Evolutionary conservation across 1,284 basidiomycete genomes (phyloP).

Genomic region (Leccinum colubrinum): DNA sequence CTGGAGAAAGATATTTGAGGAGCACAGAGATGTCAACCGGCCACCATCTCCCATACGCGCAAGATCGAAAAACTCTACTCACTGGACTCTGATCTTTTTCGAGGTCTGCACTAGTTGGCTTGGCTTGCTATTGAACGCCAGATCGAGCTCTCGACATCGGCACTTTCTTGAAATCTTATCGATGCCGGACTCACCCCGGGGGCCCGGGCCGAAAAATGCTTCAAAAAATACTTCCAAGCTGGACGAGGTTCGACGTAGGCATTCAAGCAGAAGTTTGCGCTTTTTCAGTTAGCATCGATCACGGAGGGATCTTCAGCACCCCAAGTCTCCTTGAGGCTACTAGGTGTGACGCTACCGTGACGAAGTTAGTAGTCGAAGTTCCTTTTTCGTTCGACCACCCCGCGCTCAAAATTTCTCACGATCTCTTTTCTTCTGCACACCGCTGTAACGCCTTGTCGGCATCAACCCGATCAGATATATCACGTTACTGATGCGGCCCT

Average conservation of each 20-base stretch:
- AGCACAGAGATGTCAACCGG: not conserved
- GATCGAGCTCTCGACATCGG: not conserved
- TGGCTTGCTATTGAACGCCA: not conserved
- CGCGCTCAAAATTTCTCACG: too few relatives aligned
- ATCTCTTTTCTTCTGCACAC: too few relatives aligned
- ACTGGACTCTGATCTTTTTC: not conserved
- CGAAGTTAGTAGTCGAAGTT: too few relatives aligned
- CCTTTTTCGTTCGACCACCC: too few relatives aligned
- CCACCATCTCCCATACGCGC: not conserved
- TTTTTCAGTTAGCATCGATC: too few relatives aligned
- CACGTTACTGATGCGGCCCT: conserved; percentile 88
- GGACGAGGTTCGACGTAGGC: not conserved
- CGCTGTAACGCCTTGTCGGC: too few relatives aligned
- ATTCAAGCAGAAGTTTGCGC: too few relatives aligned
- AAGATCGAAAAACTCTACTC: not conserved
- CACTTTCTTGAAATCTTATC: not conserved
- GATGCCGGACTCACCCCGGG: not conserved
- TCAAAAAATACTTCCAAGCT: not conserved
- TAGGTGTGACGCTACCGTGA: too few relatives aligned
- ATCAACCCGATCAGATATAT: conserved; percentile 76
- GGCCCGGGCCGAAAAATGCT: not conserved
- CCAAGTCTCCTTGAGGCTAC: not conserved
- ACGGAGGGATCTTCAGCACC: not conserved
- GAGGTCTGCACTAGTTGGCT: not conserved
- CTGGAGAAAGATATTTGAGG: not conserved